Percentiles rank a stretch among this genome's conserved stretches.
These are phyloP conservation scores for Comarum palustre DNA, from an alignment of 306 rosid species.

Conservation along the genomic window DNA sequence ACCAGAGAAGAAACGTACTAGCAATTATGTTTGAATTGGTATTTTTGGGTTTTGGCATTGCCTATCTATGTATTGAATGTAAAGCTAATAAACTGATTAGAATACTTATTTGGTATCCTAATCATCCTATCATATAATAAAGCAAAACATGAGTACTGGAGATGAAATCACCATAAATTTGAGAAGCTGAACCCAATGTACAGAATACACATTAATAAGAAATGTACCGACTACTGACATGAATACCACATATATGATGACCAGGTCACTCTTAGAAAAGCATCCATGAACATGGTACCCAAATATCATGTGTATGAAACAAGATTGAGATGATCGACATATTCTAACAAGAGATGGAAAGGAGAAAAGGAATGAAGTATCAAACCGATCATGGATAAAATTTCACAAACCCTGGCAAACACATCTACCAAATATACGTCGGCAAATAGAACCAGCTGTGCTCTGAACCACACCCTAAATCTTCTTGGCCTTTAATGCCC, in stretches of 20 bases:
- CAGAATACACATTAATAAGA: neutral
- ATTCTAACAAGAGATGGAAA: conserved; percentile 25
- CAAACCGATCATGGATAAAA: conserved; percentile 33
- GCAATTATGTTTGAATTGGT: too few species aligned
- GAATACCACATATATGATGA: conserved; percentile 8
- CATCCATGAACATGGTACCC: neutral
- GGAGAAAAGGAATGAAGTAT: conserved; percentile 21
- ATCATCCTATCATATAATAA: neutral
- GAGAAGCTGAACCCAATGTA: conserved; percentile 3
- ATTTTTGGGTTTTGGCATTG: too few species aligned
- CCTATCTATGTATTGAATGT: too few species aligned
- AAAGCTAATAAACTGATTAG: too few species aligned
- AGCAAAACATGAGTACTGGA: neutral
- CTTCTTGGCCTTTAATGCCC: conserved; percentile 68
- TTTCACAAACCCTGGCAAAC: conserved; percentile 21
- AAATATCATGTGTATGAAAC: neutral
- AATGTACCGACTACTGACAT: neutral
- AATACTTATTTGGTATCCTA: too few species aligned
- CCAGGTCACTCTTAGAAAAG: neutral
- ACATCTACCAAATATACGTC: conserved; percentile 21
- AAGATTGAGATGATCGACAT: neutral
- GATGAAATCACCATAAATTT: neutral
- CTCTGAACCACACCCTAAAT: neutral
- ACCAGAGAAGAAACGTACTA: neutral
- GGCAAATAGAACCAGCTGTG: conserved; percentile 2